Percentiles rank a stretch among this genome's conserved stretches.
Evolutionary conservation across 2,329 filamentous ascomycete genomes (phyloP).

Genomic region (Tolypocladium amazonense): DNA sequence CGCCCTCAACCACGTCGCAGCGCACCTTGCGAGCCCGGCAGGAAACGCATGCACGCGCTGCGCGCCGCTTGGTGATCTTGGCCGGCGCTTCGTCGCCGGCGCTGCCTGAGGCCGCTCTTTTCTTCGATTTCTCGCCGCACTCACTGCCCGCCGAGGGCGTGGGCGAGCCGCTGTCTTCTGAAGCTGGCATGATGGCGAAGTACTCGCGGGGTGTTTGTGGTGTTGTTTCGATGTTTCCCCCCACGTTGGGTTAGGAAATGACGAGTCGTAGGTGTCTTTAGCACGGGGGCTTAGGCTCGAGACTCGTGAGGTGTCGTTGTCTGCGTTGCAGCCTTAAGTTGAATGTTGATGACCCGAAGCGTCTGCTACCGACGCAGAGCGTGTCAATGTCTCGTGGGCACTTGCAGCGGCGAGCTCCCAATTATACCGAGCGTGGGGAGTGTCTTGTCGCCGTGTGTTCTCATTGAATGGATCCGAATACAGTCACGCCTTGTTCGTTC

Average conservation of each 20-base stretch:
- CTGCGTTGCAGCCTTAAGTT: neutral
- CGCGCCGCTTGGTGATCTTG: constrained; percentile 63
- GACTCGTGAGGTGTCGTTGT: neutral
- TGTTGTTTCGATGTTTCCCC: neutral
- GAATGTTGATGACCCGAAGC: neutral
- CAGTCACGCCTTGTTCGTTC: neutral
- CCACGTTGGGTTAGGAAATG: neutral
- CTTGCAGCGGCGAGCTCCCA: neutral
- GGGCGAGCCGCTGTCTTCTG: constrained; percentile 17
- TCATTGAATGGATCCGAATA: constrained; percentile 1
- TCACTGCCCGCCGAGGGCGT: constrained; percentile 14
- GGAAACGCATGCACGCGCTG: constrained; percentile 83
- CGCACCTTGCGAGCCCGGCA: constrained; percentile 85
- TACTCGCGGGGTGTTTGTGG: neutral
- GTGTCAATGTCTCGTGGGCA: neutral
- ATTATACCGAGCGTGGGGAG: constrained; percentile 1
- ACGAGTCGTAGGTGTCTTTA: neutral
- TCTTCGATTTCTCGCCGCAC: constrained; percentile 17
- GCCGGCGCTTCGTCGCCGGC: constrained; percentile 18
- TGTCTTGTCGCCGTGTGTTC: neutral
- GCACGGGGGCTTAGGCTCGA: neutral
- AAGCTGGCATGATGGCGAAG: constrained; percentile 9
- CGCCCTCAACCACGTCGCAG: constrained; percentile 85
- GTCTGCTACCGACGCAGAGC: neutral
- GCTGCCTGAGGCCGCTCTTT: constrained; percentile 18